phyloP scores from a whole-genome alignment of 2,329 filamentous ascomycete species.

The Raffaelea arxii region DNA sequence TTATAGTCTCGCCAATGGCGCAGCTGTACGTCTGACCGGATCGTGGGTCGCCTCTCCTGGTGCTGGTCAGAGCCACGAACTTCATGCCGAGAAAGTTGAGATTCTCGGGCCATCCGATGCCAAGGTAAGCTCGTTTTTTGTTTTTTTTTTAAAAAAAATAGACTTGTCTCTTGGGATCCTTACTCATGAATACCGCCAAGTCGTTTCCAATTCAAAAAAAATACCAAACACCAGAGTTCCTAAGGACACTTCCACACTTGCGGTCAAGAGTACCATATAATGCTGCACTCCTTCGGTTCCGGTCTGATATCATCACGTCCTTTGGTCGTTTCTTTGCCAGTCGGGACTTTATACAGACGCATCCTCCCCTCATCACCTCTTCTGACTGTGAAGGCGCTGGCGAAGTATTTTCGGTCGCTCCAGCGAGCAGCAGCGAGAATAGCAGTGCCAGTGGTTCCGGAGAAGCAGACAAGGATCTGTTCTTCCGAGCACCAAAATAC shows the following conservation, averaged over 20 bases:
- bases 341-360: conserved; percentile 68
- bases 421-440: background rate
- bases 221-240: conserved; percentile 80
- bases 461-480: conserved; percentile 28
- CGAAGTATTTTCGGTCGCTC: conserved; percentile 72
- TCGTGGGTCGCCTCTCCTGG: conserved; percentile 65
- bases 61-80: conserved; percentile 65
- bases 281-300: conserved; percentile 67
- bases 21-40: conserved; percentile 69
- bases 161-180: background rate
- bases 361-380: conserved; percentile 89
- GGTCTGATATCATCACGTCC: conserved; percentile 68
- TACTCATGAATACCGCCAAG: conserved; percentile 34
- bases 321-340: conserved; percentile 66
- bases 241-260: conserved; percentile 81
- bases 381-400: conserved; percentile 96
- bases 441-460: background rate
- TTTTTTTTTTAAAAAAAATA: background rate
- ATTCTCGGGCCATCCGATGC: conserved; percentile 71
- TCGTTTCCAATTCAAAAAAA: conserved; percentile 94
- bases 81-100: conserved; percentile 61
- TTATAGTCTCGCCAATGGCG: conserved; percentile 74
- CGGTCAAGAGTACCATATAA: conserved; percentile 74
- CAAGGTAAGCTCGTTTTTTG: conserved; percentile 46
- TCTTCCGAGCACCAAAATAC: conserved; percentile 85